Percentiles rank a stretch among this genome's conserved stretches.
Evolutionary conservation across 208 protist genomes (phyloP).

Genomic region (Acanthamoeba culbertsoni): DNA sequence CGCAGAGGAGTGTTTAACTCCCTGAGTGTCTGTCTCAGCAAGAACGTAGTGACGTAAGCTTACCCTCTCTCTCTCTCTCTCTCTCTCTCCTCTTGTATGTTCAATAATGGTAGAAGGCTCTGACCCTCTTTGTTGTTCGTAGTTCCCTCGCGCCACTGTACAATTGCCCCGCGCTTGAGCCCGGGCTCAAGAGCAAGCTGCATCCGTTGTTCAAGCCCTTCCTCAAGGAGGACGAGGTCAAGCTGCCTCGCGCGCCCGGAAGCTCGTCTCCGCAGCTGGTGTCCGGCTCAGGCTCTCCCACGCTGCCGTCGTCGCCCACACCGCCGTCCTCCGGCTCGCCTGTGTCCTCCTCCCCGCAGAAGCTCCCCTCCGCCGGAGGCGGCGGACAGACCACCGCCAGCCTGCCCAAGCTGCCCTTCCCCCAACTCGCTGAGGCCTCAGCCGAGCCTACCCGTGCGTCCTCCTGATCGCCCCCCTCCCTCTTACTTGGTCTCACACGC

Average conservation of each 20-base stretch:
- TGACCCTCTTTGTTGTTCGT: not conserved
- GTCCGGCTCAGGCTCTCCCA: not conserved
- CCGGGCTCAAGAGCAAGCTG: not conserved
- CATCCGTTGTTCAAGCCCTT: slow-evolving; percentile 41
- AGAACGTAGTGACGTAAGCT: slow-evolving; percentile 67
- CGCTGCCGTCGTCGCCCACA: not conserved
- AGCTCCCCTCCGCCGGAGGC: not conserved
- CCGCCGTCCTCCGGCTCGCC: too few species aligned
- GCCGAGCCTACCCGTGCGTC: not conserved
- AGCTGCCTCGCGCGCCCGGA: not conserved
- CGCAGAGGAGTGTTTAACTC: slow-evolving; percentile 63
- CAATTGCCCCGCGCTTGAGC: not conserved
- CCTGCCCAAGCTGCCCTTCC: not conserved
- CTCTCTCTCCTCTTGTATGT: not conserved
- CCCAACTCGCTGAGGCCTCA: not conserved
- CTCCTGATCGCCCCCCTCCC: not conserved
- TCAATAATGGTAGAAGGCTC: not conserved
- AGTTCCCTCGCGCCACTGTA: slow-evolving; percentile 34
- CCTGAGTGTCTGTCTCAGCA: slow-evolving; percentile 52
- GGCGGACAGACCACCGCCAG: not conserved
- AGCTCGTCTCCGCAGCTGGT: not conserved
- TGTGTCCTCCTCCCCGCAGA: not conserved
- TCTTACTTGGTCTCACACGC: not conserved
- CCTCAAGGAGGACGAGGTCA: slow-evolving; percentile 23
- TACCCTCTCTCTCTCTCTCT: not conserved